Conservation (phyloP, 2,329 filamentous ascomycete genomes). For the Beauveria pseudobassiana region DNA sequence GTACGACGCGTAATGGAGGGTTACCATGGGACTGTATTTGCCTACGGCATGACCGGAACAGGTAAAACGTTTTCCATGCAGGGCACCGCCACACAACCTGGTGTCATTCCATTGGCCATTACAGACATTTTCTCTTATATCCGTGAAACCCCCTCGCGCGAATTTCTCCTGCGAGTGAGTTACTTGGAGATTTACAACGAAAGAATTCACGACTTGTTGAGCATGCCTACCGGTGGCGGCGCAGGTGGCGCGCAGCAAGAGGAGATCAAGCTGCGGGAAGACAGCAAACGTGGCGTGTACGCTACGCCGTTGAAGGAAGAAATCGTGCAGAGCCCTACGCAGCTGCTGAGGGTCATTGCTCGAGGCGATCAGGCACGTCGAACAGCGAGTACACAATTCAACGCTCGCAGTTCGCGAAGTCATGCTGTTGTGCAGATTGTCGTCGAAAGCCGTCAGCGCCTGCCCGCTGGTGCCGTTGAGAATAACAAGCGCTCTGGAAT, state of each 20-base stretch:
- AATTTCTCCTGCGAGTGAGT: conserved; percentile 91
- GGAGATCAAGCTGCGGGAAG: conserved; percentile 94
- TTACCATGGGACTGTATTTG: conserved; percentile 96
- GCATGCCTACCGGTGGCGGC: conserved; percentile 56
- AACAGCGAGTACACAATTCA: conserved; percentile 94
- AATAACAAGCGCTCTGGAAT: conserved; percentile 63
- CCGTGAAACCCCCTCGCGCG: conserved; percentile 86
- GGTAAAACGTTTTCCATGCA: conserved; percentile 99
- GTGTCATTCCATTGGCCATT: conserved; percentile 93
- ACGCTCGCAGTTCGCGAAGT: conserved; percentile 90
- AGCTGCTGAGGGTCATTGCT: conserved; percentile 88
- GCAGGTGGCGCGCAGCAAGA: conserved; percentile 58
- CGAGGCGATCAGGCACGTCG: conserved; percentile 84
- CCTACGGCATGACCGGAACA: conserved; percentile 97
- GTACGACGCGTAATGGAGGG: conserved; percentile 98
- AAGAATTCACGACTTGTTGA: conserved; percentile 88
- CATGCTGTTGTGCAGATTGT: conserved; percentile 98
- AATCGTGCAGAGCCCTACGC: conserved; percentile 95
- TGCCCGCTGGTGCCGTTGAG: conserved; percentile 44
- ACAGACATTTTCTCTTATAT: conserved; percentile 99
- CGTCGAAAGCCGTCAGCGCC: conserved; percentile 88
- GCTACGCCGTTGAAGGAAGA: conserved; percentile 94
- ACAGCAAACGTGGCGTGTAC: conserved; percentile 93
- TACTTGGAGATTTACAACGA: conserved; percentile 99
- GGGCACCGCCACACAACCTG: conserved; percentile 87